Base-by-base conservation (phyloP, 495 filamentous ascomycete species). In the Trichoderma asperelloides region DNA sequence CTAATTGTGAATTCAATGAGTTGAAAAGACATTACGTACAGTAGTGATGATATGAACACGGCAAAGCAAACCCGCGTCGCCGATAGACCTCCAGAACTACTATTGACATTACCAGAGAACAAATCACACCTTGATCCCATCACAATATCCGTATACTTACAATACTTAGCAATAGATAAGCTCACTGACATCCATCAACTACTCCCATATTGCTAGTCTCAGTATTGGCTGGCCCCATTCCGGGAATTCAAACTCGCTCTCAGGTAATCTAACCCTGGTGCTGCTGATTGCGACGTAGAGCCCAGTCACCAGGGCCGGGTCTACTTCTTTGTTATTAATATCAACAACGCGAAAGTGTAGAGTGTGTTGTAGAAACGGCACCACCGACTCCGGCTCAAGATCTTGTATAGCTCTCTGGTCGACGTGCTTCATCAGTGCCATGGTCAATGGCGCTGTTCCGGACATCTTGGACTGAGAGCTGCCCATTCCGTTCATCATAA, bases 391-490 rank as follows among this genome's bases (percentile, higher is more conserved):
- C 7, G 77, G 71, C 16, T 78, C 70, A 39, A 89, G 72, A 47
- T 78, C 79, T 15, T 66, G 49, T 41, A 84, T 70, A 41, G 75
- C 71, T 6, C 78, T 78, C 5, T 65, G 70, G 40, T 69, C 66
- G 4, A 78, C 72, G 72, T 79, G 77, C 3, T 74, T 71, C 67
- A 82, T 70, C 65, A 90, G 71, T 15, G 78, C 78, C 9, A 78
- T 75, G 3, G 84, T 89, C 43, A 90, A 72, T 16, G 87, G 86
- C 25, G 89, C 76, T 2, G 82, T 84, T 4, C 84, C 85, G 18
- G 80, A 76, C 0, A 85, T 74, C n/a, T 73, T 60, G 1, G 75
- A 41, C 67, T 64, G 49, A 63, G 49, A 71, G 47, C 71, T 63
- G 47, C 63, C 30, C 66, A 67, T 70, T 37, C 62, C 57, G 21